phyloP scores from a whole-genome alignment of 345 rosid species.

The Conringia planisiliqua region DNA sequence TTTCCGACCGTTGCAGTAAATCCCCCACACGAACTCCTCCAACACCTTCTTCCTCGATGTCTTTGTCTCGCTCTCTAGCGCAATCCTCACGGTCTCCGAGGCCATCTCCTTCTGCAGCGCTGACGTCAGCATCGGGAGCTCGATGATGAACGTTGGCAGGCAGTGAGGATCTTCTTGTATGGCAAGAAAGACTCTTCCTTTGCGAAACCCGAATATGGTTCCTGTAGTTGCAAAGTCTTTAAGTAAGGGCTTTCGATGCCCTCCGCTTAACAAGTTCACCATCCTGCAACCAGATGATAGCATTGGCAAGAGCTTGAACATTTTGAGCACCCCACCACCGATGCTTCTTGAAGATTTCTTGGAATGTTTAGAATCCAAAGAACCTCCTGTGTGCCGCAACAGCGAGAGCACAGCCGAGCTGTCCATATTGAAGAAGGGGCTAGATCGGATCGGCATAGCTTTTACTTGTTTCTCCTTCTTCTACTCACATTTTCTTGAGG shows the following conservation, averaged over 20 bases:
- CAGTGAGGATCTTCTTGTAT: constrained; percentile 95
- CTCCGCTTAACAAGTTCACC: constrained; percentile 76
- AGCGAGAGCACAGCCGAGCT: constrained; percentile 67
- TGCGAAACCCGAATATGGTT: constrained; percentile 81
- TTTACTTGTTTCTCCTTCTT: too few relatives aligned
- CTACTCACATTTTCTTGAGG: too few relatives aligned
- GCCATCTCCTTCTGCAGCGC: constrained; percentile 89
- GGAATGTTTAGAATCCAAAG: constrained; percentile 42
- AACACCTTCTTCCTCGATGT: constrained; percentile 66
- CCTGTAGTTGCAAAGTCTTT: constrained; percentile 83
- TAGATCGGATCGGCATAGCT: constrained; percentile 77
- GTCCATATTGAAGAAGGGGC: constrained; percentile 70
- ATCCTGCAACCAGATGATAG: constrained; percentile 94
- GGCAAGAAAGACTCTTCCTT: constrained; percentile 75
- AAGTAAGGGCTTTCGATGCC: constrained; percentile 60
- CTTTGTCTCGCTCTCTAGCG: constrained; percentile 86
- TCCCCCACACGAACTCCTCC: constrained; percentile 95
- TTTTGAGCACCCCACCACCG: constrained; percentile 62
- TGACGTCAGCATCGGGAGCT: constrained; percentile 75
- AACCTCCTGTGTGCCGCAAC: constrained; percentile 47
- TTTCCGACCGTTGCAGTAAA: constrained; percentile 86
- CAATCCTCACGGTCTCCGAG: constrained; percentile 76
- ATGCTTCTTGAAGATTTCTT: constrained; percentile 39
- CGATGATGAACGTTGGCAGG: constrained; percentile 71
- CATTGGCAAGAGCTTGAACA: constrained; percentile 94